Evolutionary conservation across 768 basidiomycete genomes (phyloP).

Genomic region (Daedaleopsis nitida): DNA sequence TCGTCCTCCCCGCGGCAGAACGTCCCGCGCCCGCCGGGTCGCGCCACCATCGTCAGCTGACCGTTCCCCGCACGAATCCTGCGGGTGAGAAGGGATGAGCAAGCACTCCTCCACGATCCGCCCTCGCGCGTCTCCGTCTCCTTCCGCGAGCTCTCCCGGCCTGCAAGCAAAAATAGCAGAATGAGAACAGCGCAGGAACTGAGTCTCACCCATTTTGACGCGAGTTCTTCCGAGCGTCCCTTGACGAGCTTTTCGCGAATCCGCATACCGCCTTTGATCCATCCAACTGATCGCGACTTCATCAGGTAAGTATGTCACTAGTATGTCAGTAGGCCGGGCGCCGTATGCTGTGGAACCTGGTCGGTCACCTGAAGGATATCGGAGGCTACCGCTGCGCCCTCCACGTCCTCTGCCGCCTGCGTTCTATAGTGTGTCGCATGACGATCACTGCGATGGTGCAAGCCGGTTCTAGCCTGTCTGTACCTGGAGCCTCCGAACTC

Average conservation of each 20-base stretch:
- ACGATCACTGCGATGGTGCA: slow-evolving; percentile 1
- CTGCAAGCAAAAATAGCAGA: slow-evolving; percentile 11
- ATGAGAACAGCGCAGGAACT: background rate
- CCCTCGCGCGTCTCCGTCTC: slow-evolving; percentile 1
- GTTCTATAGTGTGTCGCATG: slow-evolving; percentile 7
- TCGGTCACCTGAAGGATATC: slow-evolving; percentile 6
- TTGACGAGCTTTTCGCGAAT: background rate
- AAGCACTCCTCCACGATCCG: background rate
- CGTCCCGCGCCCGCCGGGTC: background rate
- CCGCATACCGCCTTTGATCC: background rate
- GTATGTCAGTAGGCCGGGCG: too few relatives aligned
- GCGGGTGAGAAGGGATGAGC: background rate
- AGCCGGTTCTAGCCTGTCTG: slow-evolving; percentile 12
- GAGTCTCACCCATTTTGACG: slow-evolving; percentile 12
- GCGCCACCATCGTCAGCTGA: slow-evolving; percentile 1
- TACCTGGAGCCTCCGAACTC: slow-evolving; percentile 16
- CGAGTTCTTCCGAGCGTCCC: slow-evolving; percentile 17
- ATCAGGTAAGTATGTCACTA: background rate
- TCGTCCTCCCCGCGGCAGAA: background rate
- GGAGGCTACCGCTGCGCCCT: slow-evolving; percentile 7
- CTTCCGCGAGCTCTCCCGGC: slow-evolving; percentile 11
- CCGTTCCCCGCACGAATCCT: background rate
- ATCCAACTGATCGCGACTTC: background rate
- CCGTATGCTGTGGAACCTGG: background rate
- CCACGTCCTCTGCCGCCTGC: too few relatives aligned